A percentile compares a stretch with the other conserved stretches of the same genome.
phyloP scores from a whole-genome alignment of 1,284 basidiomycete species.

The Boletus holoroseus region DNA sequence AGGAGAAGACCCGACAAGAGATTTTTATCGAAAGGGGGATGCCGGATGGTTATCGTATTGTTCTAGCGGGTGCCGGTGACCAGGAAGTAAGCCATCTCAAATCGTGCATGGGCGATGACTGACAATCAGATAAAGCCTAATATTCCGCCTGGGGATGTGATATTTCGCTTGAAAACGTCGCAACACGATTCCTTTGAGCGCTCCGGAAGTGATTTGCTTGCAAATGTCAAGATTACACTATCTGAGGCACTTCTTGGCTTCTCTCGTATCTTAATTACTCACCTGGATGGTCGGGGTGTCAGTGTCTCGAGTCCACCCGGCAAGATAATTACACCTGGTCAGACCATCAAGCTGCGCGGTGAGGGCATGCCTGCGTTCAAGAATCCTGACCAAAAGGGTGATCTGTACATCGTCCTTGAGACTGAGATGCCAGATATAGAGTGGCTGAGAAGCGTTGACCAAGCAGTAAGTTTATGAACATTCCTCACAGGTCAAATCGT shows the following conservation, averaged over 20 bases:
- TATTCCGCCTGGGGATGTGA: conserved; percentile 78
- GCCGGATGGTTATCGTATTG: conserved; percentile 78
- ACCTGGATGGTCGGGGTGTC: conserved; percentile 86
- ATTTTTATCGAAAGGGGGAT: conserved; percentile 88
- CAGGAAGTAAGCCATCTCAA: conserved; percentile 56
- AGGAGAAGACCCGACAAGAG: conserved; percentile 85
- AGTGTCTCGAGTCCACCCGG: conserved; percentile 67
- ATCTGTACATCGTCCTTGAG: conserved; percentile 75
- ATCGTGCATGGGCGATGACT: not conserved
- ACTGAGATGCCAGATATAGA: conserved; percentile 78
- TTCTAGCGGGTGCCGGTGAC: conserved; percentile 86
- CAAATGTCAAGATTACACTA: conserved; percentile 77
- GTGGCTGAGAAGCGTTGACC: conserved; percentile 62
- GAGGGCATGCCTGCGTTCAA: conserved; percentile 86
- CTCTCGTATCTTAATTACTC: conserved; percentile 78
- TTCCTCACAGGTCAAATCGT: not conserved
- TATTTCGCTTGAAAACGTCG: conserved; percentile 72
- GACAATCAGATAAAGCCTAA: conserved; percentile 53
- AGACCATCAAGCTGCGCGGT: conserved; percentile 67
- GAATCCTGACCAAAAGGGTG: conserved; percentile 63
- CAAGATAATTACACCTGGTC: conserved; percentile 70
- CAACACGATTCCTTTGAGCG: conserved; percentile 79
- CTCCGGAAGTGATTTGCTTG: conserved; percentile 70
- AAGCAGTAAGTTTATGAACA: conserved; percentile 40
- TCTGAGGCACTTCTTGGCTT: conserved; percentile 91